A percentile compares a stretch with the other conserved stretches of the same genome.
Evolutionary conservation across 2,329 filamentous ascomycete genomes (phyloP).

Genomic region (Pseudocercospora vitis): DNA sequence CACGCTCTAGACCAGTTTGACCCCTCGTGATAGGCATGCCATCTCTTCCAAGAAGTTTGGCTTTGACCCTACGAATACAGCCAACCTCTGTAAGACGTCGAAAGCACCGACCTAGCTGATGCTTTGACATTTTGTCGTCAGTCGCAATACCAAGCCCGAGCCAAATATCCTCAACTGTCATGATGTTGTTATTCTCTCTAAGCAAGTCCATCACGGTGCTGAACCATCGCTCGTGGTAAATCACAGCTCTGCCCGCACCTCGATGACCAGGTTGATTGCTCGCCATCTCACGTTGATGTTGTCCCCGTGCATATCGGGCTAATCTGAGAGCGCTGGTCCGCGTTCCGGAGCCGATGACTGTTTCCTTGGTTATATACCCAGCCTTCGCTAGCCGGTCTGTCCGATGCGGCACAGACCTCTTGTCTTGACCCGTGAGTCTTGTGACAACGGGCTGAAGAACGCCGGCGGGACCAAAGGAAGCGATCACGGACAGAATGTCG

Average conservation of each 20-base stretch:
- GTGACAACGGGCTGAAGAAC: conserved; percentile 60
- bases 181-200: conserved; percentile 50
- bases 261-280: conserved; percentile 13
- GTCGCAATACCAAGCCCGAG: conserved; percentile 42
- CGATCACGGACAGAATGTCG: conserved; percentile 58
- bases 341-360: conserved; percentile 49
- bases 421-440: conserved; percentile 60
- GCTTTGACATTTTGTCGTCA: conserved; percentile 41
- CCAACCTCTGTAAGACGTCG: conserved; percentile 43
- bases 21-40: conserved; percentile 21
- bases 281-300: conserved; percentile 14
- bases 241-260: conserved; percentile 24
- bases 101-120: conserved; percentile 42
- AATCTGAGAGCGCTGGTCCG: conserved; percentile 59
- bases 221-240: conserved; percentile 52
- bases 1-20: conserved; percentile 10
- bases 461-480: conserved; percentile 53
- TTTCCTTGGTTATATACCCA: conserved; percentile 62
- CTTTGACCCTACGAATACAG: conserved; percentile 36
- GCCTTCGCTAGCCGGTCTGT: conserved; percentile 58
- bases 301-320: conserved; percentile 44
- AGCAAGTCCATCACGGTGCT: conserved; percentile 51
- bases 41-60: conserved; percentile 19
- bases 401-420: conserved; percentile 62
- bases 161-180: conserved; percentile 55